A percentile compares a stretch with the other conserved stretches of the same genome.
Conservation (phyloP, 2,329 filamentous ascomycete species). For the Sordariomycetes sp. region DNA sequence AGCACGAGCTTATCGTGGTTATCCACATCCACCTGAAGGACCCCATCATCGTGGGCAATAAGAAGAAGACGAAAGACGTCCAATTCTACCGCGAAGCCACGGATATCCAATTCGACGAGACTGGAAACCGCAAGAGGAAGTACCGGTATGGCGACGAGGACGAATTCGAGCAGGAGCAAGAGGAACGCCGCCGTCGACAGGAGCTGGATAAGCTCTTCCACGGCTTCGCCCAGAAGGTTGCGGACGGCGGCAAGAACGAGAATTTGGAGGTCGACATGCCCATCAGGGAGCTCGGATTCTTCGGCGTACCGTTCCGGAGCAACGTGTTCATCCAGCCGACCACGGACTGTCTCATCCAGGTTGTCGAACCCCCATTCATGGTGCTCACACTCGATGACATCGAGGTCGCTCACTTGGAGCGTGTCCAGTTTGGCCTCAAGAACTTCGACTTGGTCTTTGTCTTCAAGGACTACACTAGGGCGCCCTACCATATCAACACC, state of each 20-base stretch:
- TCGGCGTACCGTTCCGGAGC: constrained; percentile 89
- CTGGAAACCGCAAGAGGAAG: constrained; percentile 93
- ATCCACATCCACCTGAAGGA: constrained; percentile 98
- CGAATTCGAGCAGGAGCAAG: constrained; percentile 96
- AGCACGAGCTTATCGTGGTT: constrained; percentile 92
- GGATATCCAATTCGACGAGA: constrained; percentile 98
- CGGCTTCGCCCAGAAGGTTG: constrained; percentile 92
- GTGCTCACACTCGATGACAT: constrained; percentile 93
- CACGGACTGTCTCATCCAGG: constrained; percentile 91
- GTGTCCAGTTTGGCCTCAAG: constrained; percentile 92
- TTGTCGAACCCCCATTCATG: constrained; percentile 94
- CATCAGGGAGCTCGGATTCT: constrained; percentile 92
- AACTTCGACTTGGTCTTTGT: constrained; percentile 99
- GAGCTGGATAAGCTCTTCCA: constrained; percentile 94
- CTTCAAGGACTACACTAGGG: constrained; percentile 91
- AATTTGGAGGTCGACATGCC: constrained; percentile 92
- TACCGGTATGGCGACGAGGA: constrained; percentile 97
- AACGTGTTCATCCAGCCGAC: constrained; percentile 94
- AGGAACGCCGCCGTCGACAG: constrained; percentile 83
- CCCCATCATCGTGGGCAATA: constrained; percentile 93
- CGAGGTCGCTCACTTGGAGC: constrained; percentile 90
- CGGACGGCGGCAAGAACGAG: constrained; percentile 85
- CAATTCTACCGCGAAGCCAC: constrained; percentile 98
- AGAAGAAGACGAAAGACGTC: constrained; percentile 96
- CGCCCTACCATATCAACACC: constrained; percentile 91